phyloP scores from a whole-genome alignment of 495 filamentous ascomycete genomes.

The Penicillium longicatenatum region DNA sequence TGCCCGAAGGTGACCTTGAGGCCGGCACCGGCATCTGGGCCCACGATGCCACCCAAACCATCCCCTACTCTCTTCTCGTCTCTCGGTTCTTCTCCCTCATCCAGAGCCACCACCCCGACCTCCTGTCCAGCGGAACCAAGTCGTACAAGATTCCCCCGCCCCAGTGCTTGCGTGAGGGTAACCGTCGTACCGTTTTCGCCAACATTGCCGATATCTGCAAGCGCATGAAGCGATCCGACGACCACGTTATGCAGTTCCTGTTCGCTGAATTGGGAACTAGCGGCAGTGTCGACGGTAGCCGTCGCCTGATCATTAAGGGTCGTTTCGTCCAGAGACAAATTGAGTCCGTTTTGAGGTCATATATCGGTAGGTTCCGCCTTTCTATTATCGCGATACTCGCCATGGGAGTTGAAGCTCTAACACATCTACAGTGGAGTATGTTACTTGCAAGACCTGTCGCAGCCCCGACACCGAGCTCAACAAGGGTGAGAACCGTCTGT shows the following conservation, averaged over 20 bases:
- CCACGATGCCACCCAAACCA: conserved; percentile 71
- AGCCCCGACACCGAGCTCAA: conserved; percentile 93
- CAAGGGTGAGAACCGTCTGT: conserved; percentile 97
- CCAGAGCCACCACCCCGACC: conserved; percentile 90
- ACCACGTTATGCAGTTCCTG: conserved; percentile 94
- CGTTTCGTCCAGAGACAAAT: conserved; percentile 98
- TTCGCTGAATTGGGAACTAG: conserved; percentile 98
- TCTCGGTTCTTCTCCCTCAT: conserved; percentile 90
- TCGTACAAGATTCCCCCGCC: conserved; percentile 99
- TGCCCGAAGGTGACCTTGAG: conserved; percentile 74
- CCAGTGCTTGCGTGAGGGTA: conserved; percentile 99
- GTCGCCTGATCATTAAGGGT: conserved; percentile 96
- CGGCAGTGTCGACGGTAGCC: conserved; percentile 88
- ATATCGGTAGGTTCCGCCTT: conserved; percentile 69
- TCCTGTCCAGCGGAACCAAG: conserved; percentile 81
- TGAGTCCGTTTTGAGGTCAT: conserved; percentile 90
- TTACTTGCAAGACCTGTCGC: conserved; percentile 97
- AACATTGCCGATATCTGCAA: conserved; percentile 93
- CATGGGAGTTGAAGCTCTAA: conserved; percentile 11
- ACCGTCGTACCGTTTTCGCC: conserved; percentile 99
- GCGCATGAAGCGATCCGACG: conserved; percentile 95
- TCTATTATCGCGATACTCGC: background rate
- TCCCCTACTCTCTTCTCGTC: conserved; percentile 83
- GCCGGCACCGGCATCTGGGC: conserved; percentile 93
- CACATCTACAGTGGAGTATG: conserved; percentile 76